Base-by-base conservation (phyloP, 192 early-diverging fungal species). In the Coemansia sp. region DNA sequence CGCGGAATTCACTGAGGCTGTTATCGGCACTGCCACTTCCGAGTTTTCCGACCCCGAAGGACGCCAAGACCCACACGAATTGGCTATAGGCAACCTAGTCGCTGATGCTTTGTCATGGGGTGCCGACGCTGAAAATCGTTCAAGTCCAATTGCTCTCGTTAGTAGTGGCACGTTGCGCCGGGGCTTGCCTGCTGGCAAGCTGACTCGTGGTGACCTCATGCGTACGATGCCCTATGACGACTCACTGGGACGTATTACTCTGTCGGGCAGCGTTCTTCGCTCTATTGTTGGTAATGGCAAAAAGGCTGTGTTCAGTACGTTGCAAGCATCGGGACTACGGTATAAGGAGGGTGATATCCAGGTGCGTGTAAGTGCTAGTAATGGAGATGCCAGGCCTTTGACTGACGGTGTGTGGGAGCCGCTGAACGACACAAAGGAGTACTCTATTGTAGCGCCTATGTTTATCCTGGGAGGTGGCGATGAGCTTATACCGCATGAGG, bases 401-500 rank as follows among this genome's bases (percentile, higher is more conserved):
- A 13, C 13, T 2, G 70, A 58, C 15, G 72, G 71, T 8, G 27
- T 27, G 38, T 80, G 78, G 75, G 68, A 76, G 59, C 53, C 73
- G 11, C 34, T 88, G 53, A 83, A 86, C 56, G 61, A 78, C 9
- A 52, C 43, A 3, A 64, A 67, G 10, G 61, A 50, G 15, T 92
- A 92, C 67, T 65, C 64, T 49, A 62, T 89, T 1, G 44, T 83
- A 39, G 85, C 86, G 3, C 67, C 85, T 4, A 82, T 86, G 59
- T 94, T 90, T 82, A n/a, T 89, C 2, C 60, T 85, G 9, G 68
- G 27, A 3, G 89, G 89, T 38, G 90, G 92, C 27, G 92, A 91
- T 69, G 73, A 78, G 13, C 67, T 90, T n/a, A 34, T 89, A 3
- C 37, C 58, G 4, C 53, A 32, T 7, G 66, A 65, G 1, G 66